Evolutionary conservation across 768 basidiomycete species (phyloP).

Genomic region (Pisolithus sp.): DNA sequence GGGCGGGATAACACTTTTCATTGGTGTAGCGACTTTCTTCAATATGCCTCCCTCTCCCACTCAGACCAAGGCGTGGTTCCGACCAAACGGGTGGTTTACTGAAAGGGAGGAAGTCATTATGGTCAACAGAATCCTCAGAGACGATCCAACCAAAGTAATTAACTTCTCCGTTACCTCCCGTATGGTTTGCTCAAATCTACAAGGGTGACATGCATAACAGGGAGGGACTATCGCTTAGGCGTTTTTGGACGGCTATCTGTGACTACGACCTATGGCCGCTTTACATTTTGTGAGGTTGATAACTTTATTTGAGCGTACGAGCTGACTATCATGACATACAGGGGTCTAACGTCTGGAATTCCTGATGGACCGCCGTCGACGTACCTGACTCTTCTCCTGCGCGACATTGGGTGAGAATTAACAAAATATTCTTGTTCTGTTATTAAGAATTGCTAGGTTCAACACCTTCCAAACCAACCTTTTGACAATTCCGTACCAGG

Average conservation of each 20-base stretch:
- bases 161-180: neutral
- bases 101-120: constrained; percentile 57
- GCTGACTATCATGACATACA: constrained; percentile 10
- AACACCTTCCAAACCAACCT: constrained; percentile 55
- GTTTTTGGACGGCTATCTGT: constrained; percentile 47
- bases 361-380: constrained; percentile 40
- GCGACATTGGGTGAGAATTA: constrained; percentile 39
- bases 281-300: constrained; percentile 40
- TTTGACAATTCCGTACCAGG: constrained; percentile 50
- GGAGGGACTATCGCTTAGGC: constrained; percentile 44
- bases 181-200: neutral
- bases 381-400: constrained; percentile 56
- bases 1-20: constrained; percentile 42
- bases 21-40: constrained; percentile 52
- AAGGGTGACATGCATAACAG: constrained; percentile 69
- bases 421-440: neutral
- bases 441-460: constrained; percentile 34
- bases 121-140: constrained; percentile 52
- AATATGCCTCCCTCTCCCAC: constrained; percentile 56
- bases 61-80: constrained; percentile 51
- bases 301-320: neutral
- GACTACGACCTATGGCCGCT: constrained; percentile 67
- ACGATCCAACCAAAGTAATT: constrained; percentile 52
- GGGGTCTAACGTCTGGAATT: constrained; percentile 49
- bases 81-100: constrained; percentile 59